phyloP scores from a whole-genome alignment of 2,329 filamentous ascomycete species.

The Exophiala mesophila region DNA sequence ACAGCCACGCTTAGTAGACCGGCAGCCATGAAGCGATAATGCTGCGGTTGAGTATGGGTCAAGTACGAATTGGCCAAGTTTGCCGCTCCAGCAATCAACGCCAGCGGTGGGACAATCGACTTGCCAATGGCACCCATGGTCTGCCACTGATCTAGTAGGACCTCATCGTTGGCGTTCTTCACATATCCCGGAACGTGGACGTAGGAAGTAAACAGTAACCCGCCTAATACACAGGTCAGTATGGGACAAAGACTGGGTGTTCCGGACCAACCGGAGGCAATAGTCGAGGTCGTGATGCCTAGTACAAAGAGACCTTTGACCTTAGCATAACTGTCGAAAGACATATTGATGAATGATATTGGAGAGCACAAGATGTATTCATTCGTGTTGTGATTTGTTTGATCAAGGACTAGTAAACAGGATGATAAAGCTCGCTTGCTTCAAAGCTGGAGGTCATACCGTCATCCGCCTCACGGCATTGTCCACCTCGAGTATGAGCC shows the following conservation, averaged over 20 bases:
- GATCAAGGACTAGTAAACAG: no score
- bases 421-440: no score
- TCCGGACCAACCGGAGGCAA: constrained; percentile 3
- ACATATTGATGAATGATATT: no score
- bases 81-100: constrained; percentile 5
- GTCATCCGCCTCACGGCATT: no score
- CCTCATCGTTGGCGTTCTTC: constrained; percentile 1
- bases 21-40: constrained; percentile 7
- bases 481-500: no score
- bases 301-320: no score
- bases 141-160: constrained; percentile 7
- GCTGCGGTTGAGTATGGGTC: constrained; percentile 10
- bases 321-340: no score
- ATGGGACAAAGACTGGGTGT: not conserved
- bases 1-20: constrained; percentile 7
- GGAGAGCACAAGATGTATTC: no score
- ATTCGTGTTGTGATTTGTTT: no score
- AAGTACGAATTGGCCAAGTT: constrained; percentile 11
- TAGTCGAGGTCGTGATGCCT: constrained; percentile 7
- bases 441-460: no score
- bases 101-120: constrained; percentile 3
- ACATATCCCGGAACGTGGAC: constrained; percentile 7
- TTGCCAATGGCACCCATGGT: constrained; percentile 7
- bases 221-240: constrained; percentile 2
- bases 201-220: constrained; percentile 5